phyloP scores from a whole-genome alignment of 106 monocot species.

The Chionographis japonica region DNA sequence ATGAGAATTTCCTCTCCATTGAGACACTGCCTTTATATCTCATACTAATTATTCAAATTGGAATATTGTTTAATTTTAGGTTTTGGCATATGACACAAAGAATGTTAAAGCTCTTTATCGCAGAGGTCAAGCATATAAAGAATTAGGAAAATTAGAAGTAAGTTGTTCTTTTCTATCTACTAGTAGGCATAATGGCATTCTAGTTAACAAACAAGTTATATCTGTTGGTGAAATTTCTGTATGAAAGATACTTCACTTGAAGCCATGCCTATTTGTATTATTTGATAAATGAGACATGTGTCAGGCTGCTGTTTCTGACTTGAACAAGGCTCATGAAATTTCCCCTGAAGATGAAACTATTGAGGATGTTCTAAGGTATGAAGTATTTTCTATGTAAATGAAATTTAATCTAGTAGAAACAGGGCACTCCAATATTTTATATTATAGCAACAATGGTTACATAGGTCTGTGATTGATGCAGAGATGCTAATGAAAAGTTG shows the following conservation, averaged over 20 bases:
- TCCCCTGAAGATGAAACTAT: constrained; percentile 97
- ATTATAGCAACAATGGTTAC: not conserved
- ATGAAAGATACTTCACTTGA: not conserved
- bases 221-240: not conserved
- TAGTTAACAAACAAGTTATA: not conserved
- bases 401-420: not conserved
- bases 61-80: constrained; percentile 32
- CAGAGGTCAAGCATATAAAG: constrained; percentile 97
- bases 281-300: constrained; percentile 4
- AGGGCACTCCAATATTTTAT: not conserved
- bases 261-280: no score
- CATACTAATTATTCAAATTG: not conserved
- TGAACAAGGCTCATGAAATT: constrained; percentile 64
- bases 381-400: not conserved
- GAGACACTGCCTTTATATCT: not conserved
- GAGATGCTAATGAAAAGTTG: constrained; percentile 62
- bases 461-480: constrained; percentile 24
- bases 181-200: not conserved
- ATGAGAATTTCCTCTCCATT: not conserved
- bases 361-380: constrained; percentile 64
- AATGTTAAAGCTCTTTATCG: constrained; percentile 99
- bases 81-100: constrained; percentile 59
- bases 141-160: constrained; percentile 74
- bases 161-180: constrained; percentile 12
- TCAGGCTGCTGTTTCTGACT: constrained; percentile 81